phyloP scores from a whole-genome alignment of 805 yeast genomes.

The Clavispora phyllophila region DNA sequence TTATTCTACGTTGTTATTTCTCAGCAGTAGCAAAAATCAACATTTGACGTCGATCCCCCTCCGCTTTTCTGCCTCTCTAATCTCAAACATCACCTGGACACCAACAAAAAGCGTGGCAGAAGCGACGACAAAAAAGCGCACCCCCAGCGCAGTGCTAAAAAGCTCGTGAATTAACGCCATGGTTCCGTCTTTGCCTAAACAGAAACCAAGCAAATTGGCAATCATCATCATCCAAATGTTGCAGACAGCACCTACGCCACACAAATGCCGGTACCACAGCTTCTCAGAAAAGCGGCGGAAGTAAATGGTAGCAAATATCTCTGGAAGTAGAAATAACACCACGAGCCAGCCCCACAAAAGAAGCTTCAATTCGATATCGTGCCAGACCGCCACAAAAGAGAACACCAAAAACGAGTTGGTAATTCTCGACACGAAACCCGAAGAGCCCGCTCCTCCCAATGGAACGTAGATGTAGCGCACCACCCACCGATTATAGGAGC shows the following conservation, averaged over 20 bases:
- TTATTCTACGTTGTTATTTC: too few relatives aligned
- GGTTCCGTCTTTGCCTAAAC: conserved; percentile 87
- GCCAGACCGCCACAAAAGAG: conserved; percentile 97
- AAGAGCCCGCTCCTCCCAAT: conserved; percentile 61
- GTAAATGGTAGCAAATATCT: conserved; percentile 54
- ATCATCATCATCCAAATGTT: conserved; percentile 98
- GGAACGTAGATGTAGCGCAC: conserved; percentile 87
- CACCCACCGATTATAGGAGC: conserved; percentile 88
- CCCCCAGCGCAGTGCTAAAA: conserved; percentile 67
- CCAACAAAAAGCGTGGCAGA: conserved; percentile 72
- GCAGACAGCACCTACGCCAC: conserved; percentile 82
- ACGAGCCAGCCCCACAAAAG: conserved; percentile 95
- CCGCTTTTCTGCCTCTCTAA: conserved; percentile 81
- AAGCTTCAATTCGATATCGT: conserved; percentile 84
- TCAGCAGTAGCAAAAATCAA: too few relatives aligned
- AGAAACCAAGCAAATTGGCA: conserved; percentile 92
- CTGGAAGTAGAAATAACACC: conserved; percentile 84
- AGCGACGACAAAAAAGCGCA: conserved; percentile 56
- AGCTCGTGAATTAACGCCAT: conserved; percentile 58
- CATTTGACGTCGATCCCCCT: conserved; percentile 80
- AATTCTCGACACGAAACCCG: conserved; percentile 46
- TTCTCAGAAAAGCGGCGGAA: conserved; percentile 36
- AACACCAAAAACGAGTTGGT: conserved; percentile 80
- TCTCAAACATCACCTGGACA: conserved; percentile 90
- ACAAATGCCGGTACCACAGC: conserved; percentile 75